phyloP scores from a whole-genome alignment of 345 rosid genomes.

The Eucalyptus regnans region DNA sequence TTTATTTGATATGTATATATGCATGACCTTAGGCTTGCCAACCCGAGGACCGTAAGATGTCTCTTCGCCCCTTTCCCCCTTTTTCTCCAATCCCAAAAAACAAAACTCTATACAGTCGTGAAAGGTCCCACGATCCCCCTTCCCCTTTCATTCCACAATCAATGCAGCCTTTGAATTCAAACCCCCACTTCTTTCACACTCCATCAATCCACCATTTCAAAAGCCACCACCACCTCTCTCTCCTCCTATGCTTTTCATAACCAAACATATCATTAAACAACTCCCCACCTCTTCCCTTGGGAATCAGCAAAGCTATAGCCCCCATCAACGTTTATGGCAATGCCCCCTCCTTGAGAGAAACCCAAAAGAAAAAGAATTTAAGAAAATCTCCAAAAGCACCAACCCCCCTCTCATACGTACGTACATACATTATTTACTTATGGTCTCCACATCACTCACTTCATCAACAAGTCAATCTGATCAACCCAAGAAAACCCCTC shows the following conservation, averaged over 20 bases:
- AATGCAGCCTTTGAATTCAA: constrained; percentile 32
- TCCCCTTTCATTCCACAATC: constrained; percentile 15
- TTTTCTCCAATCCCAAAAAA: background rate
- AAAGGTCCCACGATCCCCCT: constrained; percentile 24
- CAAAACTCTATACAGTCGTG: background rate
- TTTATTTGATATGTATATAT: background rate
- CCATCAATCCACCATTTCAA: constrained; percentile 3
- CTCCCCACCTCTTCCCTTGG: constrained; percentile 37
- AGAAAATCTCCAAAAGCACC: constrained; percentile 22
- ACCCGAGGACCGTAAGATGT: background rate
- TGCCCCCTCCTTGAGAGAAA: constrained; percentile 28
- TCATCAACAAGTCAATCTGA: constrained; percentile 9
- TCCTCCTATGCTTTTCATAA: constrained; percentile 6
- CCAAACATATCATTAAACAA: background rate
- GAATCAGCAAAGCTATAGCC: constrained; percentile 69
- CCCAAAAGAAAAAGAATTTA: constrained; percentile 5
- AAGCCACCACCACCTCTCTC: background rate
- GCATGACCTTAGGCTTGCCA: background rate
- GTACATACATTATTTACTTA: constrained; percentile 5
- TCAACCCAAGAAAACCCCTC: constrained; percentile 16
- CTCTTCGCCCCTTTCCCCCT: background rate
- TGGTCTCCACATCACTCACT: constrained; percentile 22
- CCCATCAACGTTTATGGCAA: constrained; percentile 21
- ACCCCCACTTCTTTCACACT: constrained; percentile 11
- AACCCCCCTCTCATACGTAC: constrained; percentile 21